Percentiles rank a stretch among this genome's conserved stretches.
These are phyloP conservation scores for Pulicaria dysenterica DNA, from an alignment of 129 eudicot species.

Conservation along the genomic window DNA sequence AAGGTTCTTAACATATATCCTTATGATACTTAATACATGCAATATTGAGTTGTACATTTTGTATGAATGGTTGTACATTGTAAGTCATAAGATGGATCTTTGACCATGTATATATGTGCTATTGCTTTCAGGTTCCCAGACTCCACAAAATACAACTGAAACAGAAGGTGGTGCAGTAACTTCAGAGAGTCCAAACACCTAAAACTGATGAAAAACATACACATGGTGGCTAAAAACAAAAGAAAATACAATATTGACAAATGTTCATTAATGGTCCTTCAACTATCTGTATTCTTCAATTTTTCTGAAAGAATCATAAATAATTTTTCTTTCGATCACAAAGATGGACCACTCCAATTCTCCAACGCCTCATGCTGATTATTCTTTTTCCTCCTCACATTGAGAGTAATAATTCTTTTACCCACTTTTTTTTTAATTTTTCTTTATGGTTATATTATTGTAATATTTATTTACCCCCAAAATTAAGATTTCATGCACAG, in stretches of 20 bases:
- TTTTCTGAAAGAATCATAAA: constrained; percentile 45
- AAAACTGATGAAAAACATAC: constrained; percentile 27
- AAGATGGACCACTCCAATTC: constrained; percentile 23
- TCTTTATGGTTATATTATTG: constrained; percentile 27
- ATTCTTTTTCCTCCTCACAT: constrained; percentile 39
- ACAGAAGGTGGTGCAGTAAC: constrained; percentile 53
- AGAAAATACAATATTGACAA: constrained; percentile 44
- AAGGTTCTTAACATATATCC: no score
- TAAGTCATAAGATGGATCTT: constrained; percentile 15
- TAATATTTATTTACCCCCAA: constrained; percentile 8
- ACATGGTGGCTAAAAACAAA: constrained; percentile 24
- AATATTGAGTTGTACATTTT: constrained; percentile 24
- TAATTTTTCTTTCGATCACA: constrained; percentile 33
- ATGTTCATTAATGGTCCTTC: constrained; percentile 44
- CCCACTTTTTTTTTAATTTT: background rate
- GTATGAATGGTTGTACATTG: background rate
- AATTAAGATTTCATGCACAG: background rate
- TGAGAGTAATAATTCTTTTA: constrained; percentile 30
- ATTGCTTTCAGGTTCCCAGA: constrained; percentile 58
- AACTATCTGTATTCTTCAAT: constrained; percentile 40
- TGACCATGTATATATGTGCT: constrained; percentile 28
- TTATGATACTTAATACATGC: background rate
- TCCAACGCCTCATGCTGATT: constrained; percentile 35
- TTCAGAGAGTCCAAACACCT: constrained; percentile 64
- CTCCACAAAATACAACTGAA: constrained; percentile 56